Base-by-base conservation (phyloP, 495 filamentous ascomycete genomes). In the Tuber aestivum region DNA sequence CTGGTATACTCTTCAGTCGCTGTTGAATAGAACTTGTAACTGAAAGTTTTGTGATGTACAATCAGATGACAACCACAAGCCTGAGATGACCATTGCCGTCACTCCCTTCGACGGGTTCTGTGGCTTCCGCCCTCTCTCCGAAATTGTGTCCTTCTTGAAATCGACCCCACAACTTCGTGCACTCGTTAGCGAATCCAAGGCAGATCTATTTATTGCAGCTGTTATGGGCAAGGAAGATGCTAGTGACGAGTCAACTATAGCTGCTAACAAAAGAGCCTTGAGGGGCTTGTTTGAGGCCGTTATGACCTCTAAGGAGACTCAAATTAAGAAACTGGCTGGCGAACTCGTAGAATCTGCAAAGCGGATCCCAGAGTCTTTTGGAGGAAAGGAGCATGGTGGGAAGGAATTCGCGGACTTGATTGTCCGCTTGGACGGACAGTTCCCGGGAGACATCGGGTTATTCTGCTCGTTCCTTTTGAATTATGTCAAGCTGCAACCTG, bases 31-130 rank as follows among this genome's bases (percentile, higher is more conserved):
- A 27, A 35, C 8, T 20, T 44, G 41, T 0, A 68, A 14, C 38
- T 41, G 65, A 73, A 70, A 32, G 16, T 40, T 40, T 21, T 41
- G 20, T 23, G 35, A 73, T n/a, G 5, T 32, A 69, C 16, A 48
- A 32, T 71, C 72, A 90, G 95, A 99, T 87, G 95, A 97, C 86
- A 99, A 99, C 84, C 95, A 99, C 87, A 99, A 99, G 84, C 95
- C 95, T 69, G 95, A 99, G 84, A 99, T 99, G 95, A 92, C 95
- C 73, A 97, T 99, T 82, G 95, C 95, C 73, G 90, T 99, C 82
- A 97, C 95, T 2, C 91, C 92, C 3, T 99, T 99, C 77, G 95
- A 97, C 82, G 95, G 95, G 10, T 87, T 99, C 41, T 99, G 95
- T 81, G 95, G 95, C 23, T 99, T 99, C 87, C 90, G 95, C 23